Base-by-base conservation (phyloP, 495 filamentous ascomycete genomes). In the Arthonia radiata region DNA sequence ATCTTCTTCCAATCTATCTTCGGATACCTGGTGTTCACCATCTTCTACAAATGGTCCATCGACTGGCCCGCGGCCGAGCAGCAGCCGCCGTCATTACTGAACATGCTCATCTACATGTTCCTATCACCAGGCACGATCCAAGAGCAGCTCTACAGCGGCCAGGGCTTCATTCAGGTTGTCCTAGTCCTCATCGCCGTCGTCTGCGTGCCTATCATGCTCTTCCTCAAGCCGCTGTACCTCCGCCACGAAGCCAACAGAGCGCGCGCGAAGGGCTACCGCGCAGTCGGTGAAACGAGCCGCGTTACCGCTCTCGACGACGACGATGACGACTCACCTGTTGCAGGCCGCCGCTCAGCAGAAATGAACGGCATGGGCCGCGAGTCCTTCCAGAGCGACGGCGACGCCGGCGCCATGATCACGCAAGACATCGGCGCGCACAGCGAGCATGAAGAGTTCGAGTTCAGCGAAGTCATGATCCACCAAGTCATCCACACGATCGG, bases 81-180 rank as follows among this genome's bases (percentile, higher is more conserved):
- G 31, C 53, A 59, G 16, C 77, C 89, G 2, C 86, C 86, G 0
- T 74, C 79, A 37, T 56, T 99, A 15, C 53, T 99, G 31, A 99
- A 99, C 61, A 92, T 93, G 81, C 59, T 99, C 37, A 99, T 99
- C 43, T 90, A 91, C 62, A 99, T 99, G 86, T 94, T 99, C 56
- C 54, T 99, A 27, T 64, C 67, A 28, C 86, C 86, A 4, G 78
- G 78, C 14, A 72, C 44, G 0, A 53, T 94, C 25, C 64, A 72
- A 23, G 62, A 68, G 29, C 59, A 53, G 27, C 59, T 99, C 4
- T 99, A 86, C 41, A 46, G 46, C 12, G 77, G 77, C 28, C 86
- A 99, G 46, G 53, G 47, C 4, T 35, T 33, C 0, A 58, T 99
- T 2, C 86, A 99, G 47, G 49, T 76, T 12, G 40, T 71, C 18